Evolutionary conservation across 441 rosid species (phyloP).

Genomic region (Arabidopsis lyrata): DNA sequence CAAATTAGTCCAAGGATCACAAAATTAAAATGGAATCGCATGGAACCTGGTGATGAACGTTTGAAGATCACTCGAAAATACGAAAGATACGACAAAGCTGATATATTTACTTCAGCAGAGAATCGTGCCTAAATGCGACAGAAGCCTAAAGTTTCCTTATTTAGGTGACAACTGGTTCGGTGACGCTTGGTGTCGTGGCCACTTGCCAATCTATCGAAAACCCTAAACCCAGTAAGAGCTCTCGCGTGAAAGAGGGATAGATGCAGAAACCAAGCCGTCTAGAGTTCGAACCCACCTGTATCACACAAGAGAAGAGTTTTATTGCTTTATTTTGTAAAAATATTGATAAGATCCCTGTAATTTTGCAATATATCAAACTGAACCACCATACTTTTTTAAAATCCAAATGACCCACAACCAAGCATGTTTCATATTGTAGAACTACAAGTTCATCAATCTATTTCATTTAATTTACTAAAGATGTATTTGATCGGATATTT

Average conservation of each 20-base stretch:
- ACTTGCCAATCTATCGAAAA: conserved; percentile 34
- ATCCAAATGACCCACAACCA: background rate
- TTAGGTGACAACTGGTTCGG: conserved; percentile 5
- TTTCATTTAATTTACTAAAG: too few species aligned
- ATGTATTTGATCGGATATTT: background rate
- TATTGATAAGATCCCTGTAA: background rate
- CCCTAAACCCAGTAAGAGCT: conserved; percentile 33
- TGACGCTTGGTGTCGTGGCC: conserved; percentile 20
- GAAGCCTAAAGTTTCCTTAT: conserved; percentile 1
- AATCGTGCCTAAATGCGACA: background rate
- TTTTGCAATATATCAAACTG: background rate
- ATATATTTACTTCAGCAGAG: background rate
- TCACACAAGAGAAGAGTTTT: background rate
- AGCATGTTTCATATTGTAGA: background rate
- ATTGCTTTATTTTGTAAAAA: conserved; percentile 9
- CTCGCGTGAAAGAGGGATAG: background rate
- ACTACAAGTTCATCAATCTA: background rate
- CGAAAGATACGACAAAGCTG: conserved; percentile 10
- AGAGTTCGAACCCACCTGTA: background rate
- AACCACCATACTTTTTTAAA: background rate
- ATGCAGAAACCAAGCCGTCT: conserved; percentile 28
- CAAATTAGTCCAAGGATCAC: background rate
- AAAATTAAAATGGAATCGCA: background rate
- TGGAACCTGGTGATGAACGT: conserved; percentile 27
- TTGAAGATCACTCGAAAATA: background rate